A percentile compares a stretch with the other conserved stretches of the same genome.
Conservation (phyloP, 1,284 basidiomycete genomes). For the Papiliotrema flavescens region DNA sequence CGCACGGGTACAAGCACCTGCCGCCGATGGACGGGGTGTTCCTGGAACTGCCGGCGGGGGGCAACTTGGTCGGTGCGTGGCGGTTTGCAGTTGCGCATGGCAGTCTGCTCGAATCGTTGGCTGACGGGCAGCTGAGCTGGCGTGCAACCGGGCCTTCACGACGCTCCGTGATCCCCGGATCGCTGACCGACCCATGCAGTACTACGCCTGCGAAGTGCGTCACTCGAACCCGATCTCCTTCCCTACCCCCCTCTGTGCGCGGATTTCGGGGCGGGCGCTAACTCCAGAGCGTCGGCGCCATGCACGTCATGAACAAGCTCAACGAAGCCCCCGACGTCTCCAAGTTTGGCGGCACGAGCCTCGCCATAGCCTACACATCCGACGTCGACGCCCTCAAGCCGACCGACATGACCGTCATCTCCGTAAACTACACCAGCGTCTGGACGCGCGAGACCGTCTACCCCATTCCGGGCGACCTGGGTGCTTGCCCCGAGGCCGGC, state of each 20-base stretch:
- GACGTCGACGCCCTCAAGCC: conserved; percentile 58
- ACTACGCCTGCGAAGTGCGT: conserved; percentile 40
- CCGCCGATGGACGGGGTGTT: conserved; percentile 58
- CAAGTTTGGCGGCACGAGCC: conserved; percentile 47
- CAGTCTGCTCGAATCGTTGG: not conserved
- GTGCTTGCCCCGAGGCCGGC: conserved; percentile 60
- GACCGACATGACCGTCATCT: conserved; percentile 67
- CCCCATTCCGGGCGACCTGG: conserved; percentile 61
- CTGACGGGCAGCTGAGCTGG: conserved; percentile 5
- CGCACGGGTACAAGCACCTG: conserved; percentile 56
- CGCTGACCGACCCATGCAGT: not conserved
- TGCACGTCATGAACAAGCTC: conserved; percentile 24
- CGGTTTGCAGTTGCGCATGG: too few species aligned
- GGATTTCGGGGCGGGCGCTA: not conserved
- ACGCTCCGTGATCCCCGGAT: conserved; percentile 7
- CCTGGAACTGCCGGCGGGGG: conserved; percentile 51
- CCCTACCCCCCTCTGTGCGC: not conserved
- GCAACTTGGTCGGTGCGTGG: not conserved
- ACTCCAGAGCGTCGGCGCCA: conserved; percentile 6
- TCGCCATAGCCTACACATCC: conserved; percentile 63
- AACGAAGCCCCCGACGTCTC: conserved; percentile 56
- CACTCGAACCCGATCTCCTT: conserved; percentile 46
- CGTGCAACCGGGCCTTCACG: conserved; percentile 17
- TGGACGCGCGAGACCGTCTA: conserved; percentile 62
- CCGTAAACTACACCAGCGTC: conserved; percentile 66